phyloP scores from a whole-genome alignment of 306 rosid genomes.

The Spatholobus suberectus region DNA sequence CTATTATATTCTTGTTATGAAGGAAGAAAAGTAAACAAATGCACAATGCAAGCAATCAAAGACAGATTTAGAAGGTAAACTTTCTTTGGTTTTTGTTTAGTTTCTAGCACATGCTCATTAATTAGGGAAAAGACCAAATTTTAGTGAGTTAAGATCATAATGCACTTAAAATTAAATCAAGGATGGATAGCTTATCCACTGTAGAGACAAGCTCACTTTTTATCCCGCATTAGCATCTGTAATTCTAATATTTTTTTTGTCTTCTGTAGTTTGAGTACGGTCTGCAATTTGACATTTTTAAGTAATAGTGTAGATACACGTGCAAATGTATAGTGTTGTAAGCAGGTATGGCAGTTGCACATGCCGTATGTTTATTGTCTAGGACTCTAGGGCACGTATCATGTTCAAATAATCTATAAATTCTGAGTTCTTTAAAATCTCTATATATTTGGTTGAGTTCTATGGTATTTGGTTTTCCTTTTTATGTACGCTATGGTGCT shows the following conservation, averaged over 20 bases:
- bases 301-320: slow-evolving; percentile 33
- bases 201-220: neutral
- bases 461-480: neutral
- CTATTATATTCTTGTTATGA: neutral
- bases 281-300: slow-evolving; percentile 23
- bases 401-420: neutral
- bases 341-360: slow-evolving; percentile 3
- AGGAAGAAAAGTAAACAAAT: neutral
- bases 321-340: slow-evolving; percentile 20
- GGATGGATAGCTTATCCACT: neutral
- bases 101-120: neutral
- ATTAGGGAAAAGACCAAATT: neutral
- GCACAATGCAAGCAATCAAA: slow-evolving; percentile 3
- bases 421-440: neutral
- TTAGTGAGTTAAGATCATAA: slow-evolving; percentile 7
- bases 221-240: neutral
- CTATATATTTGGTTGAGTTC: neutral
- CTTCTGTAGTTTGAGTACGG: slow-evolving; percentile 27
- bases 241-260: neutral
- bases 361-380: neutral
- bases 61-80: slow-evolving; percentile 27
- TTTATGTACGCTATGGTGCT: neutral
- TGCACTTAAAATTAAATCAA: neutral
- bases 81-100: neutral
- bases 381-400: neutral